Evolutionary conservation across 192 early-diverging fungal genomes (phyloP), one percentile per base, ranked within the genome.

Genomic region (Pilaira anomala): DNA sequence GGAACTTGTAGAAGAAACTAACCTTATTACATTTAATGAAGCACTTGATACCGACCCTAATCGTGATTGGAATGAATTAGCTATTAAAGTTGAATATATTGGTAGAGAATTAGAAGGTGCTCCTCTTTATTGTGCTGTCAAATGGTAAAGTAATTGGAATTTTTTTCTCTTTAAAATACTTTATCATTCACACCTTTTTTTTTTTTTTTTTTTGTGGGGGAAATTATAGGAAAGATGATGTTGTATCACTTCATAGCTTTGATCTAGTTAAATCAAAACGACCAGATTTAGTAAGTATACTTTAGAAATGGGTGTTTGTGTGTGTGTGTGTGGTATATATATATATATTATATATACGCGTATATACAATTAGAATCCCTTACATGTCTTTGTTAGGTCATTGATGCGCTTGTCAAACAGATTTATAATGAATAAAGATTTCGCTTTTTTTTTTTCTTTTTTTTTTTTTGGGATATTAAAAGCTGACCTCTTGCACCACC

Each of bases 271-370:
- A 13, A 40, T 41, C 40, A 16, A 58, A 58, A 1, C 19, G 56
- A 41, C 56, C 56, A 41, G 22, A 58, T 24, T 42, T 58, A 33
- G 56, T 58, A 40, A 58, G 53, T 55, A 2, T 3, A 2, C 0
- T 30, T n/a, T 53, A n/a, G n/a, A n/a, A n/a, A n/a, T n/a, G n/a
- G n/a, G n/a, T n/a, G n/a, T n/a, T n/a, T n/a, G n/a, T n/a, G n/a
- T n/a, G n/a, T n/a, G n/a, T n/a, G n/a, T n/a, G n/a, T 52, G 12
- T n/a, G 18, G n/a, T 33, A 28, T 29, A 53, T n/a, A 6, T 53
- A n/a, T 53, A 48, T 2, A 28, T 29, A 26, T 52, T 8, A 5
- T 11, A 51, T 8, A 28, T 29, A 45, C n/a, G 13, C 42, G n/a
- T 3, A 5, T 40, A 12, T 40, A 40, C 12, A 8, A 5, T 40